Percentiles rank a stretch among this genome's conserved stretches.
Conservation (phyloP, 2,329 filamentous ascomycete species). For the Emergomyces orientalis region DNA sequence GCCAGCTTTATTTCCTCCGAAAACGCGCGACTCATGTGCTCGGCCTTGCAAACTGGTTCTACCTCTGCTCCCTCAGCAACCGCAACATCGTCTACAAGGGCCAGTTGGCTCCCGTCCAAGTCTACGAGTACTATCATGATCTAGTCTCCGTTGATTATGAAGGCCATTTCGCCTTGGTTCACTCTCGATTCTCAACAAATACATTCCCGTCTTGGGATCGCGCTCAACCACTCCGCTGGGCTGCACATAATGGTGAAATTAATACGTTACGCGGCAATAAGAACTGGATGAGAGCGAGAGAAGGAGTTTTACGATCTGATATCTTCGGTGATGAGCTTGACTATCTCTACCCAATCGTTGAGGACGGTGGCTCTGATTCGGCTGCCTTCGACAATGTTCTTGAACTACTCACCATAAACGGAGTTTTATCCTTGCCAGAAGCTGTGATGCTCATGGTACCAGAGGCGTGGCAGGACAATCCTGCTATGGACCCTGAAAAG, state of each 20-base stretch:
- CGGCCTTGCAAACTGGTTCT: slow-evolving; percentile 97
- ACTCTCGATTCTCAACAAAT: slow-evolving; percentile 96
- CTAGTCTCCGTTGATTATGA: slow-evolving; percentile 95
- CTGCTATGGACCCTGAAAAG: slow-evolving; percentile 85
- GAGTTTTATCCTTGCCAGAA: slow-evolving; percentile 86
- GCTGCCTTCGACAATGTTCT: slow-evolving; percentile 96
- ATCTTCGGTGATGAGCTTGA: slow-evolving; percentile 90
- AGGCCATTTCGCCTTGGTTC: slow-evolving; percentile 90
- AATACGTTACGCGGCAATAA: slow-evolving; percentile 97
- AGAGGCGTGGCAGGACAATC: slow-evolving; percentile 94
- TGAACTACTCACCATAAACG: slow-evolving; percentile 88
- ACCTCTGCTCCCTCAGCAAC: slow-evolving; percentile 91
- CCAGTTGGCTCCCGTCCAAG: slow-evolving; percentile 85
- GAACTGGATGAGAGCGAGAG: slow-evolving; percentile 98
- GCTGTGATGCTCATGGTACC: slow-evolving; percentile 98
- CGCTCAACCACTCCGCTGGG: slow-evolving; percentile 91
- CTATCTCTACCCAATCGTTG: slow-evolving; percentile 82
- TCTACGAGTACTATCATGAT: slow-evolving; percentile 97
- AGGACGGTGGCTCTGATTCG: slow-evolving; percentile 93
- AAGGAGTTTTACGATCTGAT: slow-evolving; percentile 88
- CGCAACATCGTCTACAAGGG: slow-evolving; percentile 99
- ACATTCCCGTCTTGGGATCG: slow-evolving; percentile 98
- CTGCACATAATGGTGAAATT: slow-evolving; percentile 97
- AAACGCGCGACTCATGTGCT: slow-evolving; percentile 94
- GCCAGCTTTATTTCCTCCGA: slow-evolving; percentile 84